Evolutionary conservation across 2,329 filamentous ascomycete species (phyloP), one percentile per base, ranked within the genome.

Genomic region (Venturia pyrina): DNA sequence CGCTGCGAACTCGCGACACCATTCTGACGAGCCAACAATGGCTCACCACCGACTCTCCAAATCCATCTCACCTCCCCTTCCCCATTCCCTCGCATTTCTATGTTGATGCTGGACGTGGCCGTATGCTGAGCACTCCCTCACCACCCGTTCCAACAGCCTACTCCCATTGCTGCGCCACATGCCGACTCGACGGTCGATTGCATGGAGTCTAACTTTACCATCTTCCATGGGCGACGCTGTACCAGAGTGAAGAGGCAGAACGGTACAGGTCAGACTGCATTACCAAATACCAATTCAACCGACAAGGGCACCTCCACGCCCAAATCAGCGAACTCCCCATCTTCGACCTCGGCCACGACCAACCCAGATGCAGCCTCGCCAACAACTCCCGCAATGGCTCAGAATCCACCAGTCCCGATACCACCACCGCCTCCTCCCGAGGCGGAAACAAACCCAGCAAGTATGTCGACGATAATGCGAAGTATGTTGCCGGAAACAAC

Each of bases 181-280:
- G 62, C 62, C 24, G 43, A 50, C 44, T 40, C 34, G 6, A 41
- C 62, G 44, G 44, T 17, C 62, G 62, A 19, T 64, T 64, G 62
- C 44, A 64, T 64, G 62, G 62, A 48, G n/a, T 56, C 62, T 13
- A 66, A 66, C 44, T n/a, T 66, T 5, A 62, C 57, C 40, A 37
- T 56, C 15, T 61, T 66, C 37, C 59, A 10, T 19, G 64, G 64
- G 21, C 64, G 64, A 44, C 48, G 48, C 32, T 66, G 64, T 44
- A 63, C 57, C 34, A 66, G 44, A 44, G 64, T 66, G 40, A 61
- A 46, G 46, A 66, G 64, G 43, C 48, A 60, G 48, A 62, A 1
- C 41, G 53, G 34, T 41, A 43, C 56, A n/a, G 63, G 48, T 13
- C 24, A 24, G 48, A 13, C 19, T 17, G 15, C 53, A 34, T 28